phyloP scores from a whole-genome alignment of 169 alveolate genomes.

The Plasmodium coatneyi region DNA sequence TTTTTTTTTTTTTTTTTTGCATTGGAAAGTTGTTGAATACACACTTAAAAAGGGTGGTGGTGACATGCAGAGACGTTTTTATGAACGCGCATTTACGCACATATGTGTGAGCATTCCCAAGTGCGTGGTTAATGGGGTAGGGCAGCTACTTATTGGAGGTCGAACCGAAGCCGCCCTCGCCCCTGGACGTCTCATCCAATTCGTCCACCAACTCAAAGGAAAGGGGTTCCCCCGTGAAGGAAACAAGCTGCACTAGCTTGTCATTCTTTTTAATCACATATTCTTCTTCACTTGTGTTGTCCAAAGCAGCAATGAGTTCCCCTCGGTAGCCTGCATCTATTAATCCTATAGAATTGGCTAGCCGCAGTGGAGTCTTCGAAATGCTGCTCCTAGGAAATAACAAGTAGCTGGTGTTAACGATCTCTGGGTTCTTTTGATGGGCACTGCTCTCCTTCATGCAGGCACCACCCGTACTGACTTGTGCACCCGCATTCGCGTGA shows the following conservation, averaged over 20 bases:
- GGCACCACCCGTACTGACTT: neutral
- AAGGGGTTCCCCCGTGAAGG: slow-evolving; percentile 91
- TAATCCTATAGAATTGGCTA: slow-evolving; percentile 92
- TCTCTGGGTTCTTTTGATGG: slow-evolving; percentile 6
- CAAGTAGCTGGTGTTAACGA: slow-evolving; percentile 83
- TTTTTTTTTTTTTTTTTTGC: neutral
- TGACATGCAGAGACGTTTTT: neutral
- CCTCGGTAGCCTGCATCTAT: slow-evolving; percentile 94
- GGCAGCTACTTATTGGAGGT: slow-evolving; percentile 75
- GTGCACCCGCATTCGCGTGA: neutral
- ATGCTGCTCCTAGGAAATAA: slow-evolving; percentile 91
- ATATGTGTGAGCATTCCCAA: neutral
- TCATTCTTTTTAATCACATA: slow-evolving; percentile 90
- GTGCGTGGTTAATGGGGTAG: neutral
- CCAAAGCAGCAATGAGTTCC: slow-evolving; percentile 90
- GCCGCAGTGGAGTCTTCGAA: slow-evolving; percentile 91
- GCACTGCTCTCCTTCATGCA: slow-evolving; percentile 3
- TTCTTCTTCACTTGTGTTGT: slow-evolving; percentile 89
- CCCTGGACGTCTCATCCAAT: slow-evolving; percentile 90
- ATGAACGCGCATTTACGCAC: neutral
- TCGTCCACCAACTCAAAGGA: slow-evolving; percentile 87
- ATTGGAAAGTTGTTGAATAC: neutral
- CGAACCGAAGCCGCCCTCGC: slow-evolving; percentile 92
- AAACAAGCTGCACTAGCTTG: slow-evolving; percentile 89
- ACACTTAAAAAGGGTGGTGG: neutral